Conservation (phyloP, 805 yeast species). For the Pichia exigua region DNA sequence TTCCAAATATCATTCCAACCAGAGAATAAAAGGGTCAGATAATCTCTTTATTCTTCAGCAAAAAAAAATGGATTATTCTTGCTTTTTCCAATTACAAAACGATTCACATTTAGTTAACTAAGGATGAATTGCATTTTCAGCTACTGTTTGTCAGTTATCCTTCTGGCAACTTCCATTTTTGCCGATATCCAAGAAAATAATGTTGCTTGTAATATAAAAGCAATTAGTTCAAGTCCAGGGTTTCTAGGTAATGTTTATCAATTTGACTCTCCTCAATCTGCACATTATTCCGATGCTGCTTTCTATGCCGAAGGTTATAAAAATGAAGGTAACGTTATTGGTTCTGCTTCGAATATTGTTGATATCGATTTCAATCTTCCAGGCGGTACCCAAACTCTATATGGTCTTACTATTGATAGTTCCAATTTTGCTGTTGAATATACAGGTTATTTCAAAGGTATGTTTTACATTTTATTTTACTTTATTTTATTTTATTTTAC, state of each 20-base stretch:
- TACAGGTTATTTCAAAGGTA: constrained; percentile 8
- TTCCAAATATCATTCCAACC: no score
- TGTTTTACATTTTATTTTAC: not conserved
- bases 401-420: constrained; percentile 3
- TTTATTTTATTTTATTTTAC: not conserved
- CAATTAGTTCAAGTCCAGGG: not conserved
- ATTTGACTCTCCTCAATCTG: not conserved
- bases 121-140: no score
- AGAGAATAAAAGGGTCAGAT: no score
- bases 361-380: not conserved
- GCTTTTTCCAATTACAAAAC: no score
- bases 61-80: no score
- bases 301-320: constrained; percentile 7
- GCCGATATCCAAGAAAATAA: not conserved
- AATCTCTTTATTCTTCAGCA: no score
- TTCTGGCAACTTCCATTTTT: not conserved
- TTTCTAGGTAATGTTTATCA: not conserved
- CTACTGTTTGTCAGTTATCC: no score
- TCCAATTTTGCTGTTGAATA: constrained; percentile 5
- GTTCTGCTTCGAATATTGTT: constrained; percentile 3
- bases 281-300: not conserved
- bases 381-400: not conserved
- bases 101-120: no score
- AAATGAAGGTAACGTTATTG: not conserved
- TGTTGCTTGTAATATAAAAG: not conserved